Percentiles rank a stretch among this genome's conserved stretches.
phyloP scores from a whole-genome alignment of 2,329 filamentous ascomycete species.

The Ophiostoma fasciatum region DNA sequence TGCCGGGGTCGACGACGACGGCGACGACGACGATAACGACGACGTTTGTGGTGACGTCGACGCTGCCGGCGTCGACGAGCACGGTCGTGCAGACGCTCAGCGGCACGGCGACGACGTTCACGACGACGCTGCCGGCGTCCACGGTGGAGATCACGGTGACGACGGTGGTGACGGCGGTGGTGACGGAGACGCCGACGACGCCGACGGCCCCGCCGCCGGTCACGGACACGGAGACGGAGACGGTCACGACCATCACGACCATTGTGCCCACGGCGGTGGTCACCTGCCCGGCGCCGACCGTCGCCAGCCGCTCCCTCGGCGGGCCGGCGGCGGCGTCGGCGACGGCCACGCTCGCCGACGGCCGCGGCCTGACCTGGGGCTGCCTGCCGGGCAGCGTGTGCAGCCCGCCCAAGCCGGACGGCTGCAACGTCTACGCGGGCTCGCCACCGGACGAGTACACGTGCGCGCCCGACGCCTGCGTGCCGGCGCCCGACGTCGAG shows the following conservation, averaged over 20 bases:
- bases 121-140: slow-evolving; percentile 6
- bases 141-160: slow-evolving; percentile 4
- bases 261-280: too few species aligned
- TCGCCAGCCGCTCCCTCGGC: too few species aligned
- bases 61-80: slow-evolving; percentile 5
- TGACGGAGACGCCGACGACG: slow-evolving; percentile 1
- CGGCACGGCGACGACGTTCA: slow-evolving; percentile 4
- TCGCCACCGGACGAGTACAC: slow-evolving; percentile 30
- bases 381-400: slow-evolving; percentile 39
- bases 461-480: slow-evolving; percentile 31
- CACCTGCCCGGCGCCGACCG: slow-evolving; percentile 29
- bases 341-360: slow-evolving; percentile 16
- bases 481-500: slow-evolving; percentile 23
- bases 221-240: slow-evolving; percentile 11
- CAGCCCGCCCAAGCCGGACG: slow-evolving; percentile 31
- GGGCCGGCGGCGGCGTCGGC: slow-evolving; percentile 7
- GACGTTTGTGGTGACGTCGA: slow-evolving; percentile 4
- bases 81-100: slow-evolving; percentile 1
- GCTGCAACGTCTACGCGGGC: slow-evolving; percentile 36
- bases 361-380: slow-evolving; percentile 34
- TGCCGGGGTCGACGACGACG: slow-evolving; percentile 6
- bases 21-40: background rate
- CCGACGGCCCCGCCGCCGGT: slow-evolving; percentile 6
- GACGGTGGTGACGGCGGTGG: background rate
- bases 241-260: slow-evolving; percentile 16